Percentiles rank a stretch among this genome's conserved stretches.
phyloP scores from a whole-genome alignment of 2,329 filamentous ascomycete genomes.

The Diaporthe caulivora region DNA sequence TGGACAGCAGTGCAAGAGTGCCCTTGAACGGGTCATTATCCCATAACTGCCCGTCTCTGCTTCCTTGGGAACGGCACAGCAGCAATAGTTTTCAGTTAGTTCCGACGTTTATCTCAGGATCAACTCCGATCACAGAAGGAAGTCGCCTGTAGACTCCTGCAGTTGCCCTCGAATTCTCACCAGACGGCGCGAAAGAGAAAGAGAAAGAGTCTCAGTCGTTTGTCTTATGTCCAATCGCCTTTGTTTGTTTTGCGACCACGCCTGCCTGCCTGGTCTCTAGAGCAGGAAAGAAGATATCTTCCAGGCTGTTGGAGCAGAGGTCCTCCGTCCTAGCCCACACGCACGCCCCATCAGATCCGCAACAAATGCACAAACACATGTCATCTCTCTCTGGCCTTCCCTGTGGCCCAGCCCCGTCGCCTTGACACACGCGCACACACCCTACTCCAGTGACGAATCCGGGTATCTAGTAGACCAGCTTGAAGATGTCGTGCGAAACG shows the following conservation, averaged over 20 bases:
- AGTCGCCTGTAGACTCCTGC: neutral
- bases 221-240: conserved; percentile 24
- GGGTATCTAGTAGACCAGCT: conserved; percentile 68
- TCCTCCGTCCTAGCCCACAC: neutral
- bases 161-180: neutral
- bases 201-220: neutral
- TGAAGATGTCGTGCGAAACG: conserved; percentile 82
- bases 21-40: too few species aligned
- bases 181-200: neutral
- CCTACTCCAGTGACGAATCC: neutral
- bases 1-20: neutral
- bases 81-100: conserved; percentile 1
- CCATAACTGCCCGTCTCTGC: neutral
- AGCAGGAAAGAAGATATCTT: conserved; percentile 15
- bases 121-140: neutral
- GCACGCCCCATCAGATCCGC: conserved; percentile 4
- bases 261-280: conserved; percentile 17
- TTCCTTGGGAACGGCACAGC: neutral
- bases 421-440: neutral
- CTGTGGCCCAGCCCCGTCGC: neutral
- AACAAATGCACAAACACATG: conserved; percentile 14
- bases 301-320: neutral
- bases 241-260: conserved; percentile 11
- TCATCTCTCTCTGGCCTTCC: conserved; percentile 8
- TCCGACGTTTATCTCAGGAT: neutral